Percentiles rank a stretch among this genome's conserved stretches.
phyloP scores from a whole-genome alignment of 441 rosid species.

The Syzygium syzygioides region DNA sequence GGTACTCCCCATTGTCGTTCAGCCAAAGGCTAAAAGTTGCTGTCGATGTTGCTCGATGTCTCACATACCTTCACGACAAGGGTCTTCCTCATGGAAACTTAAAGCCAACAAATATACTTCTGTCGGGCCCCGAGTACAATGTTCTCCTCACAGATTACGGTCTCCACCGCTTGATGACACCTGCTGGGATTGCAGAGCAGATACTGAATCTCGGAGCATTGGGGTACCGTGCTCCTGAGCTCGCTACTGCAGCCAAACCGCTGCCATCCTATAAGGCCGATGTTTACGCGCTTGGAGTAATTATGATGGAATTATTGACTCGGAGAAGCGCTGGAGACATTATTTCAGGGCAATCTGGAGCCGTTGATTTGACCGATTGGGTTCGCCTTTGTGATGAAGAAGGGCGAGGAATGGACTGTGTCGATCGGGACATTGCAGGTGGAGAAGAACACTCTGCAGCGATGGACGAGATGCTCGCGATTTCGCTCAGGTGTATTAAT shows the following conservation, averaged over 20 bases:
- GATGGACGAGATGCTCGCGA: slow-evolving; percentile 80
- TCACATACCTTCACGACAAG: slow-evolving; percentile 75
- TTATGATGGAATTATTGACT: slow-evolving; percentile 83
- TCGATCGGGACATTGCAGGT: slow-evolving; percentile 78
- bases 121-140: slow-evolving; percentile 42
- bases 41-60: slow-evolving; percentile 67
- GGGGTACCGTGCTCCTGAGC: slow-evolving; percentile 90
- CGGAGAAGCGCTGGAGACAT: slow-evolving; percentile 90
- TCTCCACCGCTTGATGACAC: slow-evolving; percentile 83
- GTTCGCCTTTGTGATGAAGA: slow-evolving; percentile 72
- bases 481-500: slow-evolving; percentile 81
- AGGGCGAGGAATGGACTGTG: slow-evolving; percentile 90
- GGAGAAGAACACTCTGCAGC: slow-evolving; percentile 80
- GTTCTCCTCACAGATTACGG: slow-evolving; percentile 66
- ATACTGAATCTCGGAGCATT: slow-evolving; percentile 85
- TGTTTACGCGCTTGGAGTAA: slow-evolving; percentile 87
- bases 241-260: slow-evolving; percentile 55
- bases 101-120: slow-evolving; percentile 83
- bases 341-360: slow-evolving; percentile 93
- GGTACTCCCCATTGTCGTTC: slow-evolving; percentile 69
- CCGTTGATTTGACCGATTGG: slow-evolving; percentile 92
- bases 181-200: slow-evolving; percentile 81
- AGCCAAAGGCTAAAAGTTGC: slow-evolving; percentile 76
- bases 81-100: slow-evolving; percentile 81
- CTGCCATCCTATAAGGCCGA: slow-evolving; percentile 68